These are phyloP conservation scores for Phytopythium helicoides DNA, from an alignment of 352 stramenopile genomes.

Conservation along the genomic window DNA sequence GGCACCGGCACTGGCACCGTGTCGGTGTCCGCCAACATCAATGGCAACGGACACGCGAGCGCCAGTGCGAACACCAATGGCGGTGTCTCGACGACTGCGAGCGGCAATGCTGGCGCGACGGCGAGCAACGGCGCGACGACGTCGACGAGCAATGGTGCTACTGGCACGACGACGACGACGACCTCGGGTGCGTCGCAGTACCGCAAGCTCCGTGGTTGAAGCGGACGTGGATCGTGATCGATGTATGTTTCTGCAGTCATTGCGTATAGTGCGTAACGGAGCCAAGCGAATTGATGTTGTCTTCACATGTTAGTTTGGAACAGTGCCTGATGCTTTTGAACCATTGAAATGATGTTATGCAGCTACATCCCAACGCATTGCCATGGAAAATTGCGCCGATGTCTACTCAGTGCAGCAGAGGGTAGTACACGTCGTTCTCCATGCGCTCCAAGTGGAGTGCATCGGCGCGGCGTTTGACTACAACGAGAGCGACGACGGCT, in stretches of 20 bases:
- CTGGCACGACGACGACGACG: no score
- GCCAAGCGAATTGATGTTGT: no score
- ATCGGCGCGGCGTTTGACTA: constrained; percentile 31
- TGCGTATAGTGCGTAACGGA: no score
- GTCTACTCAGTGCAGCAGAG: constrained; percentile 42
- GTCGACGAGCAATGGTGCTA: neutral
- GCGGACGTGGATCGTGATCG: no score
- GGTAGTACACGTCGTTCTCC: constrained; percentile 56
- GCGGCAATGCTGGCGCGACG: neutral
- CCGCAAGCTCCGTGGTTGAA: neutral
- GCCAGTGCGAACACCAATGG: constrained; percentile 2
- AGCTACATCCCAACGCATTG: neutral
- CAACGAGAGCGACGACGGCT: constrained; percentile 49
- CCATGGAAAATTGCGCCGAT: neutral
- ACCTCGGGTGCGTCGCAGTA: constrained; percentile 1
- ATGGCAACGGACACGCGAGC: neutral
- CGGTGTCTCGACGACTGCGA: neutral
- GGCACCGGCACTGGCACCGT: no score
- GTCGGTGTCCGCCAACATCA: neutral
- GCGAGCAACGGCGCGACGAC: constrained; percentile 1
- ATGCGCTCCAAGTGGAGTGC: constrained; percentile 12
- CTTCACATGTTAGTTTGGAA: no score
- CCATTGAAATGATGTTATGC: neutral
- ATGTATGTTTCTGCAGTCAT: no score
- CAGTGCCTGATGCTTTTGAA: no score